Conservation (phyloP, 306 rosid genomes). For the Cicer arietinum region DNA sequence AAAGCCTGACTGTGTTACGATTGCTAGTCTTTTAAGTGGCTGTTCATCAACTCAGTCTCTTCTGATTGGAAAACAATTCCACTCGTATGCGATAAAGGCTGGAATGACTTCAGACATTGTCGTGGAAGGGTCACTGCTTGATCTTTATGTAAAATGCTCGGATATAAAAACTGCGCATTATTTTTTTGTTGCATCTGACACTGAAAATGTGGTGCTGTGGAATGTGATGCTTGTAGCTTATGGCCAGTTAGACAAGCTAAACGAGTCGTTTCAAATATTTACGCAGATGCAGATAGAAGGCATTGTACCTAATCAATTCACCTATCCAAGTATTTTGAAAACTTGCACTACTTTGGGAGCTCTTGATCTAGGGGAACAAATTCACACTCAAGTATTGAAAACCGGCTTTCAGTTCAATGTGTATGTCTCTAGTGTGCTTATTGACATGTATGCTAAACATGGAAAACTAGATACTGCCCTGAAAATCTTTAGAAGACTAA, state of each 20-base stretch:
- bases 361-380: slow-evolving; percentile 77
- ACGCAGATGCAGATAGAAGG: slow-evolving; percentile 81
- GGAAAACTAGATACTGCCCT: slow-evolving; percentile 72
- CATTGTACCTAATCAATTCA: slow-evolving; percentile 80
- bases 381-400: slow-evolving; percentile 77
- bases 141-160: slow-evolving; percentile 87
- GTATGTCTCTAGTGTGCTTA: slow-evolving; percentile 84
- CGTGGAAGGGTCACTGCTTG: slow-evolving; percentile 88
- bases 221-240: slow-evolving; percentile 89
- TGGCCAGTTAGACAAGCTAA: slow-evolving; percentile 70
- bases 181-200: slow-evolving; percentile 73
- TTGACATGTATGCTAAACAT: slow-evolving; percentile 87
- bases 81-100: slow-evolving; percentile 74
- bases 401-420: slow-evolving; percentile 81
- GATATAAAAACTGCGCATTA: slow-evolving; percentile 68
- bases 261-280: slow-evolving; percentile 66
- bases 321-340: slow-evolving; percentile 84
- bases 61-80: slow-evolving; percentile 71
- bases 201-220: slow-evolving; percentile 83
- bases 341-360: slow-evolving; percentile 80
- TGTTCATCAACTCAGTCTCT: slow-evolving; percentile 71
- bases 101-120: slow-evolving; percentile 82
- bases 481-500: slow-evolving; percentile 61
- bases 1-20: slow-evolving; percentile 78
- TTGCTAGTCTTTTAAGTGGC: slow-evolving; percentile 84